These are phyloP conservation scores for Cystoisospora suis DNA, from an alignment of 169 alveolate genomes.

Conservation along the genomic window DNA sequence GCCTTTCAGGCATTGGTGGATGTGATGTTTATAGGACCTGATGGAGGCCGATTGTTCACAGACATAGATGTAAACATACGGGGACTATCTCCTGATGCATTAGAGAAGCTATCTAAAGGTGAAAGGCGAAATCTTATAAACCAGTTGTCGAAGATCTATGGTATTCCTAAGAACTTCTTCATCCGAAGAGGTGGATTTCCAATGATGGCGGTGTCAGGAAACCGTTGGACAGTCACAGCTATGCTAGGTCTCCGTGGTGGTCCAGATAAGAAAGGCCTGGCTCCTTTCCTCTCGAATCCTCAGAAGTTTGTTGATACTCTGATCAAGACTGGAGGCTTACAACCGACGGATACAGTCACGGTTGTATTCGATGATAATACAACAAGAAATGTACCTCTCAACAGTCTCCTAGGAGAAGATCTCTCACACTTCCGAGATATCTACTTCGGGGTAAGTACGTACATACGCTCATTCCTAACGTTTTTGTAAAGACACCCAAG, in stretches of 20 bases:
- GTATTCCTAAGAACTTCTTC: background rate
- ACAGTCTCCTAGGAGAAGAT: background rate
- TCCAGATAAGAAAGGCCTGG: background rate
- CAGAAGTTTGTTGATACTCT: background rate
- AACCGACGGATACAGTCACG: background rate
- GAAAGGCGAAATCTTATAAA: background rate
- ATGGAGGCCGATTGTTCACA: background rate
- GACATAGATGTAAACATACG: conserved; percentile 14
- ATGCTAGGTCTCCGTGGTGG: conserved; percentile 18
- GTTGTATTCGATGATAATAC: background rate
- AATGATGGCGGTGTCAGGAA: background rate
- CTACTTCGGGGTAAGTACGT: conserved; percentile 1
- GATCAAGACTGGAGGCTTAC: background rate
- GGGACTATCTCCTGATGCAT: background rate
- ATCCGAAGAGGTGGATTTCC: background rate
- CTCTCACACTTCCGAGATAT: background rate
- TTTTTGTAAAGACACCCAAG: background rate
- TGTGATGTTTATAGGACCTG: background rate
- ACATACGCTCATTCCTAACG: background rate
- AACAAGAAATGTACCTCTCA: background rate
- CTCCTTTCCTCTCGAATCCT: background rate
- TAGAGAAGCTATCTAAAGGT: background rate
- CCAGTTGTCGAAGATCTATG: background rate
- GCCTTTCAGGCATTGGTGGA: background rate
- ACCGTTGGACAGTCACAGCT: background rate